Evolutionary conservation across 371 early-diverging fungal species (phyloP).

Genomic region (Haplosporangium sp.): DNA sequence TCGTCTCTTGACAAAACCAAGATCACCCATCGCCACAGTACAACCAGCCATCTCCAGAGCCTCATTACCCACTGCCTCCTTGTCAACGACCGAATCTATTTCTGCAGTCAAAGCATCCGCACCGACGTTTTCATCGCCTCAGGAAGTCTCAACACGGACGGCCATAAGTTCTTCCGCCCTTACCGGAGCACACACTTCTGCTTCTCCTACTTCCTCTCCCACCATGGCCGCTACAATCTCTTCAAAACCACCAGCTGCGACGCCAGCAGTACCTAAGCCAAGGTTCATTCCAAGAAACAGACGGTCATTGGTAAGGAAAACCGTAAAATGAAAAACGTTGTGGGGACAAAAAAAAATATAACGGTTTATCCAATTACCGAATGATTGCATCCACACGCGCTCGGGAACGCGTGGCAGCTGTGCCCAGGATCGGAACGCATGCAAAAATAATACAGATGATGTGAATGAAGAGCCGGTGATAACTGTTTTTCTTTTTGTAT

Average conservation of each 20-base stretch:
- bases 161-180: too few relatives aligned
- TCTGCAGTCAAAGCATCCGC: neutral
- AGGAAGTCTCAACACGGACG: too few relatives aligned
- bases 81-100: conserved; percentile 1
- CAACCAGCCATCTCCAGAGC: conserved; percentile 1
- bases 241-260: conserved; percentile 9
- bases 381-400: neutral
- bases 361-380: neutral
- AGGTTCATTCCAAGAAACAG: conserved; percentile 41
- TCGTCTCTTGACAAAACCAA: conserved; percentile 16
- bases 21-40: neutral
- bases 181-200: too few relatives aligned
- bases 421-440: too few relatives aligned
- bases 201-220: neutral
- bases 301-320: conserved; percentile 31
- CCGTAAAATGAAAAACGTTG: neutral
- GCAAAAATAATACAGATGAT: neutral
- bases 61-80: conserved; percentile 2
- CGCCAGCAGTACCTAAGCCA: conserved; percentile 16
- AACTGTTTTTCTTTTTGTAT: conserved; percentile 2
- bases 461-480: neutral
- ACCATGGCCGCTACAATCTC: neutral
- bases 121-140: conserved; percentile 1
- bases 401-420: neutral
- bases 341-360: neutral